Base-by-base conservation (phyloP, 2,329 filamentous ascomycete genomes). In the Aspergillus chevalieri region DNA sequence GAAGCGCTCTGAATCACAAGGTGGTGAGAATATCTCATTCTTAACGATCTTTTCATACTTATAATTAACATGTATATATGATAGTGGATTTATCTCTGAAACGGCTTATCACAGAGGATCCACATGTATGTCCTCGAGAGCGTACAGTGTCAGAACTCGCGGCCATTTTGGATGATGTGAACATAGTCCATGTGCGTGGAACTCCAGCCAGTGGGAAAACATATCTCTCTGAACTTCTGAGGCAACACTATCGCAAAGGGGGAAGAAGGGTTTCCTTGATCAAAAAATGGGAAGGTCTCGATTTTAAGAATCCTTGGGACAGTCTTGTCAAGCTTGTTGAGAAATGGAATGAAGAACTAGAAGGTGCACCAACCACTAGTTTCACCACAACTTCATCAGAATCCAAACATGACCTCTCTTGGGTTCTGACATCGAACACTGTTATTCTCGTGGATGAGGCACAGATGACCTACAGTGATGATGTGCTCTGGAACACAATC, bases 361-460 rank as follows among this genome's bases (percentile, higher is more conserved):
- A 33, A 14, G 28, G 14, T 3, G 2, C 28, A 8, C 4, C 28
- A 4, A 33, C 10, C 28, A 33, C 4, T 9, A 33, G 21, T 21
- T 21, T 21, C 21, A 21, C 21, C 4, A 4, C 21, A 4, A 21
- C 21, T 21, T 21, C 28, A 10, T 33, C 28, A 33, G 4, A 33
- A 33, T 33, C 2, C 3, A 14, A 33, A 33, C 28, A 33, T 4
- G 28, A 33, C 10, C 7, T 33, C 28, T 33, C 28, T 33, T 33
- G 28, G 28, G 28, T 33, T 33, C 10, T 33, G 28, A 33, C 28
- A 33, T 12, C 47, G 43, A 43, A 43, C 5, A 50, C 51, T 48
- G 26, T 56, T 5, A 48, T 56, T 28, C 5, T 56, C 43, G 33
- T 56, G 38, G 49, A 56, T 44, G 21, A 21, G 21, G 21, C 21